Base-by-base conservation (phyloP, 1,284 basidiomycete genomes). In the Ceratobasidium sp. region DNA sequence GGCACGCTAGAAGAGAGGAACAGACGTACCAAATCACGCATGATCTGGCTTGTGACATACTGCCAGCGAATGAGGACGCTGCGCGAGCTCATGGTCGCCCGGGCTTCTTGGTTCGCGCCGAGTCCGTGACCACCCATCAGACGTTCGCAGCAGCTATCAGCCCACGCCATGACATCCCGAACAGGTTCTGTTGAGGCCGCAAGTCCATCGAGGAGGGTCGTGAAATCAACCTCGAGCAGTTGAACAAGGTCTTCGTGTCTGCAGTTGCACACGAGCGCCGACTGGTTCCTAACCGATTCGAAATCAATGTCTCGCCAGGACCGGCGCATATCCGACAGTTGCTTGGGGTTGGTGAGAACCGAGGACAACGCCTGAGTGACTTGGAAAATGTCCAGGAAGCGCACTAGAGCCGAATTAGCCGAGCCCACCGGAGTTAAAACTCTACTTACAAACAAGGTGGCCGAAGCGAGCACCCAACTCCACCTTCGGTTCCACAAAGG, bases 401-500 rank as follows among this genome's bases (percentile, higher is more conserved):
- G 89, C 77, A 93, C 91, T 93, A 31, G 29, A 43, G 35, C 1
- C 27, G n/a, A 27, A 22, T 31, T 29, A 17, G 35, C 29, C 56
- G 20, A 15, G 22, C 20, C 34, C 34, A 75, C 67, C 34, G 34
- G 20, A 47, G 71, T 69, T 38, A 68, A 60, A 38, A n/a, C n/a
- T 31, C 34, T 45, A 89, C 91, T 81, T 75, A 92, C 91, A 84
- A 77, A 94, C 90, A 71, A 94, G 85, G 77, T 94, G 91, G 5
- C 92, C 92, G 76, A 94, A 94, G 57, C 91, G 88, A 52, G 91
- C 92, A 32, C 92, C 92, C 67, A 94, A 80, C 75, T 94, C 91
- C 31, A 94, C 91, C 77, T 94, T 94, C 56, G 91, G 92, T 77
- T 93, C 92, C 53, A 93, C 90, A 78, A 94, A 94, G n/a, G 90